Conservation (phyloP, 805 yeast species). For the Metschnikowia reukaufii region DNA sequence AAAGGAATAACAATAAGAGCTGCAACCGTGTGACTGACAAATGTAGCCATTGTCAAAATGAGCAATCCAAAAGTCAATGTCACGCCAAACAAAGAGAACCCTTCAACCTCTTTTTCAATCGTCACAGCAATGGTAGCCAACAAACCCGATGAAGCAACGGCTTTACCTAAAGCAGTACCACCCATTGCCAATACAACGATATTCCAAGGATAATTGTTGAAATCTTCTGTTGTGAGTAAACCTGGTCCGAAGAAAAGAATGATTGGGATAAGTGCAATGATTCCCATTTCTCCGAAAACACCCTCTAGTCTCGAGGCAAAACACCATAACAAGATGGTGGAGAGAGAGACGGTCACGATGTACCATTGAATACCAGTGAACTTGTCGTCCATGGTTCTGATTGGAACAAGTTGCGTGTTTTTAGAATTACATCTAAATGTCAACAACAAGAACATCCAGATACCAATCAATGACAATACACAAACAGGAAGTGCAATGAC, state of each 20-base stretch:
- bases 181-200: slow-evolving; percentile 57
- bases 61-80: slow-evolving; percentile 64
- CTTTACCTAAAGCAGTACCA: slow-evolving; percentile 53
- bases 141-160: slow-evolving; percentile 50
- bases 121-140: slow-evolving; percentile 47
- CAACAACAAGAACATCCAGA: slow-evolving; percentile 53
- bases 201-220: slow-evolving; percentile 55
- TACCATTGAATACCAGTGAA: slow-evolving; percentile 47
- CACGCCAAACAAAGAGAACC: slow-evolving; percentile 45
- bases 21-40: slow-evolving; percentile 96
- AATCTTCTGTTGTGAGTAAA: slow-evolving; percentile 45
- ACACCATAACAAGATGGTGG: slow-evolving; percentile 52
- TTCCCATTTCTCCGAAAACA: slow-evolving; percentile 50
- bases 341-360: slow-evolving; percentile 41
- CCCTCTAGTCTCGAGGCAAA: slow-evolving; percentile 41
- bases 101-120: slow-evolving; percentile 41
- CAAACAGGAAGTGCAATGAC: slow-evolving; percentile 50
- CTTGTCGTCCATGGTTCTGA: slow-evolving; percentile 46
- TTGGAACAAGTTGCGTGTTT: slow-evolving; percentile 48
- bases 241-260: slow-evolving; percentile 52
- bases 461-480: slow-evolving; percentile 38
- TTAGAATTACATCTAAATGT: slow-evolving; percentile 51
- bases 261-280: slow-evolving; percentile 48
- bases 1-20: slow-evolving; percentile 91
- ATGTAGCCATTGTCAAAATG: slow-evolving; percentile 83